Percentiles rank a stretch among this genome's conserved stretches.
phyloP scores from a whole-genome alignment of 148 eudicot genomes.

The Silene latifolia region DNA sequence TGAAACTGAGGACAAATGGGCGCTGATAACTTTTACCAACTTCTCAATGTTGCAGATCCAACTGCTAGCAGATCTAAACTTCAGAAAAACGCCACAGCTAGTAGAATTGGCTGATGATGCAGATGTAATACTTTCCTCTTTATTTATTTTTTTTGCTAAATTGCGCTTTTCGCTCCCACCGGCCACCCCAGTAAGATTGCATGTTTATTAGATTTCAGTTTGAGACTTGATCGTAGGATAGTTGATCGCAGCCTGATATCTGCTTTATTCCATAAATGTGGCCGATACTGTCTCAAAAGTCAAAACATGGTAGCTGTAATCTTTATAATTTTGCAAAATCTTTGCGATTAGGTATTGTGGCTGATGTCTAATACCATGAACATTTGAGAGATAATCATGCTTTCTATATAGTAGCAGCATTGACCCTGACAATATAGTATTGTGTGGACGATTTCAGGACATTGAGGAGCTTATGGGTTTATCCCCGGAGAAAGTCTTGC shows the following conservation, averaged over 20 bases:
- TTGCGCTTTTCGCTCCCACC: background rate
- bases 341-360: too few relatives aligned
- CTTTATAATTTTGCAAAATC: too few relatives aligned
- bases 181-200: background rate
- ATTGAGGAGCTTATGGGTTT: conserved; percentile 88
- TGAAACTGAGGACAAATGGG: background rate
- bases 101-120: conserved; percentile 81
- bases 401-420: background rate
- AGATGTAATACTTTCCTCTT: conserved; percentile 39
- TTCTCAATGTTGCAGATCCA: conserved; percentile 56
- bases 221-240: background rate
- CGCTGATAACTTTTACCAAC: background rate
- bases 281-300: background rate
- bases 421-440: conserved; percentile 11
- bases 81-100: conserved; percentile 90
- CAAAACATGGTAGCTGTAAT: too few relatives aligned
- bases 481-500: conserved; percentile 85
- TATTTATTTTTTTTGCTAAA: background rate
- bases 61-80: conserved; percentile 88
- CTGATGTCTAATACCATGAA: too few relatives aligned
- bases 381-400: background rate
- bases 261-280: background rate
- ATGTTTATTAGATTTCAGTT: background rate
- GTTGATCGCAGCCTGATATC: background rate
- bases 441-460: conserved; percentile 48